Evolutionary conservation across 176 grass and related monocot genomes (phyloP).

Genomic region (Hordeum marinum): DNA sequence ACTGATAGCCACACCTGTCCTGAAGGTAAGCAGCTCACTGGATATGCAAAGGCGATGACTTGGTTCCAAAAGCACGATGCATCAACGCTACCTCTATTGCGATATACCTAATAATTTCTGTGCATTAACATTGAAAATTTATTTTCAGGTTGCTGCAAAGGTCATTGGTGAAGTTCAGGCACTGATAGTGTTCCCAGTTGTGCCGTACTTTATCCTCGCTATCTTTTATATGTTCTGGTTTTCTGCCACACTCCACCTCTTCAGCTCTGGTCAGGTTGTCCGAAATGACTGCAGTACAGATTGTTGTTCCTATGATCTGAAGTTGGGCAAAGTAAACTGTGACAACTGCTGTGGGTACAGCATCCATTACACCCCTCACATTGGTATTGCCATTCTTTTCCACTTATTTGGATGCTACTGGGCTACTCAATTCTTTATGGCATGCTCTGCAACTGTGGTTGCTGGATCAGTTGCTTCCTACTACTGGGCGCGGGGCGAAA

Average conservation of each 20-base stretch:
- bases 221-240: constrained; percentile 99
- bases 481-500: constrained; percentile 88
- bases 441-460: constrained; percentile 81
- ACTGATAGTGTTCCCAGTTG: constrained; percentile 86
- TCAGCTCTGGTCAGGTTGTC: constrained; percentile 85
- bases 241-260: constrained; percentile 88
- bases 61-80: background rate
- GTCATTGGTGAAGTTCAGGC: constrained; percentile 98
- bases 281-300: constrained; percentile 88
- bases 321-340: constrained; percentile 82
- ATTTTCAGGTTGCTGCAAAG: constrained; percentile 88
- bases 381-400: constrained; percentile 89
- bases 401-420: constrained; percentile 95
- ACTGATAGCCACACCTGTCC: constrained; percentile 79
- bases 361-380: constrained; percentile 91
- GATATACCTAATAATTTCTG: background rate
- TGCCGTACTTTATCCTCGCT: constrained; percentile 69
- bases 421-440: constrained; percentile 92
- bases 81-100: background rate
- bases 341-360: constrained; percentile 92
- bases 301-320: constrained; percentile 86
- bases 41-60: background rate
- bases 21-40: constrained; percentile 55
- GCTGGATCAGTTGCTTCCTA: constrained; percentile 95
- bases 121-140: background rate